These are phyloP conservation scores for Fusarium chlamydosporum DNA, from an alignment of 2,329 filamentous ascomycete species.

Conservation along the genomic window DNA sequence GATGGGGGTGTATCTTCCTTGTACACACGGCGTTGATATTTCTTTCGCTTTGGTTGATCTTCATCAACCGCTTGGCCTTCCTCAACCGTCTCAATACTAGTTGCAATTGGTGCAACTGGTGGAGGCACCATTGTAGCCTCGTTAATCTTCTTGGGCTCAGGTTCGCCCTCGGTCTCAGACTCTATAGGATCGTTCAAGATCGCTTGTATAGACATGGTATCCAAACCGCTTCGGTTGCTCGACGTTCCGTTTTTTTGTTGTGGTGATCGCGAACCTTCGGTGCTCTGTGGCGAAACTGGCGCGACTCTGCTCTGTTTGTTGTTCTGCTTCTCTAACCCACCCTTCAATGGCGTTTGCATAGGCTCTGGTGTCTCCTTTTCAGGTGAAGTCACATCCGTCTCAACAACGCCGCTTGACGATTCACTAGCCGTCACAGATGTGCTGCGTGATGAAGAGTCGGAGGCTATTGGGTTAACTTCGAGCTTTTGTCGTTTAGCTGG, in stretches of 20 bases:
- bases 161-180: conserved; percentile 34
- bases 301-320: conserved; percentile 30
- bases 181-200: conserved; percentile 52
- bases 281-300: conserved; percentile 54
- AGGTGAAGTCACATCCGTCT: conserved; percentile 65
- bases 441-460: conserved; percentile 54
- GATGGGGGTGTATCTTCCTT: conserved; percentile 55
- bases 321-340: conserved; percentile 21
- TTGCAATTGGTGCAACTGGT: conserved; percentile 38
- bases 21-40: conserved; percentile 55
- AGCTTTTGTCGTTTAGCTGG: conserved; percentile 66
- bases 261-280: conserved; percentile 48
- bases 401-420: conserved; percentile 49
- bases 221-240: conserved; percentile 35
- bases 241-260: conserved; percentile 31
- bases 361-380: conserved; percentile 63
- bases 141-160: conserved; percentile 35
- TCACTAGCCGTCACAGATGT: conserved; percentile 55
- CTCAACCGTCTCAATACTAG: conserved; percentile 47
- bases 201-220: conserved; percentile 54
- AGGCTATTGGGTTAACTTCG: conserved; percentile 50
- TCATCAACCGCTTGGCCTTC: conserved; percentile 40
- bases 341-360: conserved; percentile 49
- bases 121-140: conserved; percentile 21
- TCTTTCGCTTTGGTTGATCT: conserved; percentile 51